phyloP scores from a whole-genome alignment of 768 basidiomycete species.

The Russula dissimulans region DNA sequence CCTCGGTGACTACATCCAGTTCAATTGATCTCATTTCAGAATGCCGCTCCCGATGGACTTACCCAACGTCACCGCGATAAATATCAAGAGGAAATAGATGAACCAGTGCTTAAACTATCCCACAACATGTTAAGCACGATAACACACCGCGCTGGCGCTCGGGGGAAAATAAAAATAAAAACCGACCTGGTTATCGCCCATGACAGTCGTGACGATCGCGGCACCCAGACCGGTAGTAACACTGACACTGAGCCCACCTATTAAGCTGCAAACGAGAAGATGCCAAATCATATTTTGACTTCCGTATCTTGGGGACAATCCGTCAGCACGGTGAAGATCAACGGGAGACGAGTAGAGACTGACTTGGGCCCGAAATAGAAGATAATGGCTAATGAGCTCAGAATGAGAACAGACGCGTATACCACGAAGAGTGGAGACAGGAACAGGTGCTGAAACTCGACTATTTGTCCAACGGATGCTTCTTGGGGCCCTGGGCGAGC shows the following conservation, averaged over 20 bases:
- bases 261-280: slow-evolving; percentile 90
- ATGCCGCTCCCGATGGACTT: slow-evolving; percentile 25
- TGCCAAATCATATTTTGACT: slow-evolving; percentile 94
- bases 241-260: slow-evolving; percentile 90
- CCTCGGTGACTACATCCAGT: slow-evolving; percentile 58
- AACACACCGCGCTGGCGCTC: background rate
- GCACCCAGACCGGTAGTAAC: slow-evolving; percentile 92
- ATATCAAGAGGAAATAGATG: slow-evolving; percentile 77
- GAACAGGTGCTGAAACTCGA: slow-evolving; percentile 69
- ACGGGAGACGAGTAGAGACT: background rate
- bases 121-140: slow-evolving; percentile 2
- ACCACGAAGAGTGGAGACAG: slow-evolving; percentile 74
- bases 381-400: slow-evolving; percentile 57
- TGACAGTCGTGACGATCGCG: slow-evolving; percentile 72
- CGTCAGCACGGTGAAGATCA: background rate
- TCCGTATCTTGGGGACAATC: slow-evolving; percentile 47
- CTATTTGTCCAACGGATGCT: slow-evolving; percentile 57
- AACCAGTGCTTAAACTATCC: slow-evolving; percentile 85
- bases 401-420: slow-evolving; percentile 56
- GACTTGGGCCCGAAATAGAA: slow-evolving; percentile 77
- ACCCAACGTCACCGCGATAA: slow-evolving; percentile 77
- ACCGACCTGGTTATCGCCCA: slow-evolving; percentile 69
- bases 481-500: slow-evolving; percentile 52
- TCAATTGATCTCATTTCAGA: background rate
- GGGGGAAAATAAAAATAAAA: slow-evolving; percentile 13